Conservation (phyloP, 1,284 basidiomycete genomes). For the Leccinum glutinopallens region DNA sequence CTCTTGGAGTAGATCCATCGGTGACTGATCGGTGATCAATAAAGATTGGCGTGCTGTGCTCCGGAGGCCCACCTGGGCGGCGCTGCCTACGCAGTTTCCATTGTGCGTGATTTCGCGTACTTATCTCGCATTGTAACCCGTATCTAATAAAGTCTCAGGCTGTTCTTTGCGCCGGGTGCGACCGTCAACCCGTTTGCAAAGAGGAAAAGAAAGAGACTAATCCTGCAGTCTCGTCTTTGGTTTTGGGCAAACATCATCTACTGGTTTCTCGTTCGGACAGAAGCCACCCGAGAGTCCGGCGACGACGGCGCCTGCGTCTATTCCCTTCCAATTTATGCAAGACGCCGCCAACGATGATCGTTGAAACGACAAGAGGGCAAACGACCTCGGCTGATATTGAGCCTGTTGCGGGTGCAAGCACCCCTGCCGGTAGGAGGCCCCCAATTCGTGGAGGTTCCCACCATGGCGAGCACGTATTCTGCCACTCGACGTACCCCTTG, state of each 20-base stretch:
- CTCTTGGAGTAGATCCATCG: background rate
- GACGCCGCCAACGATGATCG: background rate
- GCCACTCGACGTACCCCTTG: background rate
- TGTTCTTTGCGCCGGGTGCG: constrained; percentile 61
- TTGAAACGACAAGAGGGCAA: background rate
- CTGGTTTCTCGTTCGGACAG: constrained; percentile 39
- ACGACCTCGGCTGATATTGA: background rate
- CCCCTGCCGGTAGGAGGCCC: background rate
- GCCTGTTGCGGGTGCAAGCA: background rate
- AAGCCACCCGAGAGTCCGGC: constrained; percentile 38
- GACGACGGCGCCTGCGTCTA: constrained; percentile 38
- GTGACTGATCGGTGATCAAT: background rate
- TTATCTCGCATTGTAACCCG: constrained; percentile 2
- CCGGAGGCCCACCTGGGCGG: constrained; percentile 70
- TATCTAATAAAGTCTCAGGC: constrained; percentile 37
- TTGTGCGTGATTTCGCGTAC: constrained; percentile 44
- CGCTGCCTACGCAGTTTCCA: constrained; percentile 82
- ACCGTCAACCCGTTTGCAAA: constrained; percentile 35
- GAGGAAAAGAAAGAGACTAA: constrained; percentile 38
- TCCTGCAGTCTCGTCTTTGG: constrained; percentile 28
- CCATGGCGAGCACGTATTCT: background rate
- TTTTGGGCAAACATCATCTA: constrained; percentile 34
- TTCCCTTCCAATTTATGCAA: constrained; percentile 48
- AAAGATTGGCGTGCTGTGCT: constrained; percentile 41
- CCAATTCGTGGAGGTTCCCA: background rate